Base-by-base conservation (phyloP, 2,329 filamentous ascomycete species). In the Exserohilum turcica region DNA sequence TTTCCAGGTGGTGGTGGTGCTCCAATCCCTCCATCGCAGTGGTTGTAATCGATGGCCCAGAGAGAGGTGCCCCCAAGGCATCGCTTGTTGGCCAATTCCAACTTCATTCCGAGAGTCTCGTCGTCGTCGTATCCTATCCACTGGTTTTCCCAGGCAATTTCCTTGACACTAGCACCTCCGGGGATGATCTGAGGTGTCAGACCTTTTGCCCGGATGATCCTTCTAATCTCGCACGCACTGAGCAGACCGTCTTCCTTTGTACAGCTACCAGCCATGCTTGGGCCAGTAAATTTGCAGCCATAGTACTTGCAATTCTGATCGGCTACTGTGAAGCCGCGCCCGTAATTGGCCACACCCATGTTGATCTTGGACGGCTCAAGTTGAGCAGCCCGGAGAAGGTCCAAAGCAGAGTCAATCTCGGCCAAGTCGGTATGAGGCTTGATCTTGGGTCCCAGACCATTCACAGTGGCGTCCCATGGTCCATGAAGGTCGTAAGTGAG, bases 281-380 rank as follows among this genome's bases (percentile, higher is more conserved):
- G 48, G 4, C 59, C 63, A 3, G 45, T 57, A 52, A 67, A 66
- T 0, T 37, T 27, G 38, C 70, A 73, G 8, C 61, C 64, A 8
- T 56, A 54, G 13, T 59, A 39, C 7, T 47, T 45, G 52, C 70
- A 73, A 3, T 31, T 40, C 3, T 53, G 28, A 35, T 67, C 56
- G 1, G 51, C 37, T 6, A 66, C 51, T 0, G 64, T 70, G 48
- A 73, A 76, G 1, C 61, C 63, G 2, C 74, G 68, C 4, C 79
- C 77, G 56, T 83, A 83, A 52, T 79, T 82, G 3, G 71, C 77
- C 2, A 78, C 29, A 1, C 81, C 81, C 6, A 84, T 48, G 3
- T 63, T 67, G 4, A 84, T 58, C 48, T 80, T 78, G 0, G 55
- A 40, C 0, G 81, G 71, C 0, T 67, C 57, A 1, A 84, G 64